Percentiles rank a stretch among this genome's conserved stretches.
phyloP scores from a whole-genome alignment of 2,329 filamentous ascomycete species.

The Pyrenochaeta sp. region DNA sequence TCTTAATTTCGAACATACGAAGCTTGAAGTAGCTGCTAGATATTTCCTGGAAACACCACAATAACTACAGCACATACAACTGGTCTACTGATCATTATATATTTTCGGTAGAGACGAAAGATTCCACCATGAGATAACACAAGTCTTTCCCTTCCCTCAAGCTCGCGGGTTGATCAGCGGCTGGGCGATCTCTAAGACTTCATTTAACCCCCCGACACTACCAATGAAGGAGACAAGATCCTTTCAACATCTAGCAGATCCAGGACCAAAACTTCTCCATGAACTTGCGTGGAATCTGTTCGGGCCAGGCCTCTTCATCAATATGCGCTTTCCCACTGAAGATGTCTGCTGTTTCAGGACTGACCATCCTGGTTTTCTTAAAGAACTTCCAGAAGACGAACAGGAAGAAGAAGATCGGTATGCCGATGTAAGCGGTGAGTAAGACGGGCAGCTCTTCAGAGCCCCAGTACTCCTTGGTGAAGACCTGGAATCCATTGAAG shows the following conservation, averaged over 20 bases:
- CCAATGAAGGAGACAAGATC: not conserved
- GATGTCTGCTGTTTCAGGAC: constrained; percentile 53
- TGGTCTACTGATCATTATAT: no score
- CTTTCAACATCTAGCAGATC: constrained; percentile 47
- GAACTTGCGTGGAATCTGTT: constrained; percentile 51
- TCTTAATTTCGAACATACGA: no score
- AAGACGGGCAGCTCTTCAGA: constrained; percentile 52
- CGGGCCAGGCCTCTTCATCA: constrained; percentile 56
- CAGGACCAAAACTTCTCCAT: constrained; percentile 59
- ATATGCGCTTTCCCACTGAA: constrained; percentile 57
- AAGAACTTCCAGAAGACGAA: constrained; percentile 71
- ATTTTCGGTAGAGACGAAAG: no score
- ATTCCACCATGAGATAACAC: no score
- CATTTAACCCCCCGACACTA: not conserved
- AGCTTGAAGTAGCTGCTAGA: no score
- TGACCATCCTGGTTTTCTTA: constrained; percentile 65
- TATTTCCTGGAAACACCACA: no score
- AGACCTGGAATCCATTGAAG: constrained; percentile 69
- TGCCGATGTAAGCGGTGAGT: constrained; percentile 60
- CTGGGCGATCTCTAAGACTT: no score
- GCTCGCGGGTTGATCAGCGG: no score
- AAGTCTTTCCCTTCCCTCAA: no score
- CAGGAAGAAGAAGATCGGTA: constrained; percentile 50
- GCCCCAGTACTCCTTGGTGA: constrained; percentile 55
- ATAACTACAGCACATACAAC: no score